Base-by-base conservation (phyloP, 2,329 filamentous ascomycete species). In the Blastomyces gilchristii region DNA sequence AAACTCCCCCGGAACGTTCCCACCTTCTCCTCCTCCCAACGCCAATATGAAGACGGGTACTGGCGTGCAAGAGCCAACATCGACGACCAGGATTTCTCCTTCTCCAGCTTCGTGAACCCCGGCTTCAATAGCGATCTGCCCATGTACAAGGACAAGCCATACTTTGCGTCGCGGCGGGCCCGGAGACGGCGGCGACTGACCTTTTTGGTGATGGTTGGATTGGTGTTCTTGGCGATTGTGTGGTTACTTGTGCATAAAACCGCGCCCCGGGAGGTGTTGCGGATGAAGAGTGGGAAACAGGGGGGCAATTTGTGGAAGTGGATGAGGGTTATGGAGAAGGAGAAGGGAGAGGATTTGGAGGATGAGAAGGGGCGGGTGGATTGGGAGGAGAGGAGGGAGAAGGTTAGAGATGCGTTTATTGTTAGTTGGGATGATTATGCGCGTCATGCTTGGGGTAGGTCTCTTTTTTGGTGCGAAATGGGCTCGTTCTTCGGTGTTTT, bases 71-170 rank as follows among this genome's bases (percentile, higher is more conserved):
- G 65, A n/a, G 56, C 64, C 50, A 54, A 53, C 28, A n/a, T 41
- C 22, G 62, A 28, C 69, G 63, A 69, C 73, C 64, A 67, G 67
- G 73, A 74, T 57, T 76, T 78, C 64, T 81, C 78, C 58, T 80
- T 90, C 49, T 80, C 87, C 58, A 83, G 83, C 69, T 85, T 83
- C 65, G 79, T 90, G 45, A 83, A 83, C 60, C 84, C 86, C 47
- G 76, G 76, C 47, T 4, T 9, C 59, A 79, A 81, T 58, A 80
- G 83, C 77, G 80, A 85, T 63, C 79, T 99, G 66, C 94, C 94
- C 56, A 92, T 97, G 89, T 99, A 99, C 80, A 99, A 99, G 78
- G 94, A 99, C 78, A 99, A 99, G 75, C 94, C 94, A n/a, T 94
- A 90, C 73, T 79, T 76, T 63, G 70, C 75, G n/a, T 73, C 76